Percentiles rank a stretch among this genome's conserved stretches.
These are phyloP conservation scores for Aspergillus novofumigatus DNA, from an alignment of 2,329 filamentous ascomycete genomes.

Conservation along the genomic window DNA sequence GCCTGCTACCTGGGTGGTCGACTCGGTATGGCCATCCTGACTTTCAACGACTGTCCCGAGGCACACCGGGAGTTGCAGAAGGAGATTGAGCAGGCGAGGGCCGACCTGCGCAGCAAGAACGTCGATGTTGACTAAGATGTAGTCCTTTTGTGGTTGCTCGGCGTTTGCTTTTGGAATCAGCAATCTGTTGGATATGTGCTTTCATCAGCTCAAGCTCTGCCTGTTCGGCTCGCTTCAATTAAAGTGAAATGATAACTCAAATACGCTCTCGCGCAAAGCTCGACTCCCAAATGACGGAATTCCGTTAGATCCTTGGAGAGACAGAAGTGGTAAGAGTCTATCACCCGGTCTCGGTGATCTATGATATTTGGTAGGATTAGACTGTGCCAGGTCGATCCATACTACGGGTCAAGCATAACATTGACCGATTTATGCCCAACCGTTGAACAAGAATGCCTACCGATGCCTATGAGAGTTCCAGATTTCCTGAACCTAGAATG, in stretches of 20 bases:
- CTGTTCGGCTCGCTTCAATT: neutral
- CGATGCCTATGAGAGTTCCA: neutral
- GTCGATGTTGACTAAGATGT: constrained; percentile 40
- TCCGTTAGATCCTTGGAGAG: neutral
- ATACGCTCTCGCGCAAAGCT: neutral
- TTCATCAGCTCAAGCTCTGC: neutral
- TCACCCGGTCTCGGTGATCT: neutral
- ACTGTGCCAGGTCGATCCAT: neutral
- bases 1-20: constrained; percentile 89
- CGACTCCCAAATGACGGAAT: neutral
- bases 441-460: neutral
- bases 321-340: neutral
- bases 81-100: constrained; percentile 61
- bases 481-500: neutral
- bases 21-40: constrained; percentile 87
- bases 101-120: constrained; percentile 39
- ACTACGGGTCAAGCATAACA: neutral
- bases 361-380: neutral
- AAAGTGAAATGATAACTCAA: neutral
- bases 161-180: neutral
- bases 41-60: constrained; percentile 92
- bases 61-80: constrained; percentile 84
- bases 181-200: neutral
- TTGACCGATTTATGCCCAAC: neutral
- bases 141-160: constrained; percentile 1